Percentiles rank a stretch among this genome's conserved stretches.
These are phyloP conservation scores for Rubia tinctorum DNA, from an alignment of 305 asterid genomes.

Conservation along the genomic window DNA sequence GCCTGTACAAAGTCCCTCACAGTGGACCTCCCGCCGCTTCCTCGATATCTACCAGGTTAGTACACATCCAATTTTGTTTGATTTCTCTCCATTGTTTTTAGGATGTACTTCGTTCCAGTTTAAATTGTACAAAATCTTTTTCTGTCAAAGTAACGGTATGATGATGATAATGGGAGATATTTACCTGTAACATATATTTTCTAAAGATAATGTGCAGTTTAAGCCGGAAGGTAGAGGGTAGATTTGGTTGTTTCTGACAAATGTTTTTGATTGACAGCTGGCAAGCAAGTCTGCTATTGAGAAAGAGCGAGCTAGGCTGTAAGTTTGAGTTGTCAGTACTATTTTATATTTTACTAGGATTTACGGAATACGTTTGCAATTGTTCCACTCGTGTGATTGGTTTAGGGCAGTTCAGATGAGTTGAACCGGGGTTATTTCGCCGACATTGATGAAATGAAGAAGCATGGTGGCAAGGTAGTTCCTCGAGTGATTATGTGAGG, in stretches of 20 bases:
- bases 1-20: slow-evolving; percentile 44
- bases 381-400: slow-evolving; percentile 23
- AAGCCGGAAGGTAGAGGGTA: background rate
- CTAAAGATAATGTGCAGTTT: background rate
- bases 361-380: slow-evolving; percentile 13
- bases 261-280: slow-evolving; percentile 36
- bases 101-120: background rate
- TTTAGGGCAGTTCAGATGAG: slow-evolving; percentile 95
- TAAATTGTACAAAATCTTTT: background rate
- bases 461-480: slow-evolving; percentile 86
- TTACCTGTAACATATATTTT: background rate
- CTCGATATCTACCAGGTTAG: slow-evolving; percentile 71
- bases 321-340: slow-evolving; percentile 27
- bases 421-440: slow-evolving; percentile 76
- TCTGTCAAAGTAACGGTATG: background rate
- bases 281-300: slow-evolving; percentile 65
- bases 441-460: slow-evolving; percentile 65
- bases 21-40: slow-evolving; percentile 60
- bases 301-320: slow-evolving; percentile 87
- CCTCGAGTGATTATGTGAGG: background rate
- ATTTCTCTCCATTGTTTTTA: background rate
- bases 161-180: background rate
- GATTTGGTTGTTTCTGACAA: slow-evolving; percentile 18
- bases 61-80: slow-evolving; percentile 1
- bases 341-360: background rate